Conservation (phyloP, 2,329 filamentous ascomycete genomes). For the Ophiostoma montium region DNA sequence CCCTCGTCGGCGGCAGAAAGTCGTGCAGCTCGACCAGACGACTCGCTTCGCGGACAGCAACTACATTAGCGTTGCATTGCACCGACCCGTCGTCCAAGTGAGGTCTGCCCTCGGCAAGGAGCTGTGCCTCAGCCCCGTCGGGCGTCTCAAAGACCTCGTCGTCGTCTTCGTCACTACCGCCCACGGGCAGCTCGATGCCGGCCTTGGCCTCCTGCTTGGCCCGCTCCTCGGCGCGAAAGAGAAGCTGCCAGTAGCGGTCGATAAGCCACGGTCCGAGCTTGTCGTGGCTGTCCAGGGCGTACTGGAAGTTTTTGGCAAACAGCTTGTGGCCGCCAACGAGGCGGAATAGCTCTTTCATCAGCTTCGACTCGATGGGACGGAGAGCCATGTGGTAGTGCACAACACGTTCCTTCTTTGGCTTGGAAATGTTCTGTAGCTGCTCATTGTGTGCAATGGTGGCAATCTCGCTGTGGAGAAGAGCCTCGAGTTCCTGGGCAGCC, state of each 20-base stretch:
- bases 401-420: conserved; percentile 44
- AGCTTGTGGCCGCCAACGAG: conserved; percentile 26
- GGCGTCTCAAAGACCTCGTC: not conserved
- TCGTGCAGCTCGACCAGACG: conserved; percentile 38
- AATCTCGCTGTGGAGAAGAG: conserved; percentile 66
- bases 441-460: conserved; percentile 50
- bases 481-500: conserved; percentile 62
- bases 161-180: conserved; percentile 29
- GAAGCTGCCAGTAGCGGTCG: conserved; percentile 65
- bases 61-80: conserved; percentile 19
- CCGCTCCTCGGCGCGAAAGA: conserved; percentile 47
- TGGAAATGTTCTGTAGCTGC: conserved; percentile 42
- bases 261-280: conserved; percentile 74
- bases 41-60: conserved; percentile 43
- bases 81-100: not conserved
- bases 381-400: conserved; percentile 36
- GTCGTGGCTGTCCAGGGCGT: conserved; percentile 43
- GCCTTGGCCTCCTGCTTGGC: conserved; percentile 45
- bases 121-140: not conserved
- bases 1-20: conserved; percentile 24
- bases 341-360: conserved; percentile 43
- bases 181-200: conserved; percentile 16
- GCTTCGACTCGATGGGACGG: conserved; percentile 43
- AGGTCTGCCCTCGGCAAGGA: not conserved
- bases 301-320: conserved; percentile 44